phyloP scores from a whole-genome alignment of 164 flowering plant species.

The Berberis vulgaris region DNA sequence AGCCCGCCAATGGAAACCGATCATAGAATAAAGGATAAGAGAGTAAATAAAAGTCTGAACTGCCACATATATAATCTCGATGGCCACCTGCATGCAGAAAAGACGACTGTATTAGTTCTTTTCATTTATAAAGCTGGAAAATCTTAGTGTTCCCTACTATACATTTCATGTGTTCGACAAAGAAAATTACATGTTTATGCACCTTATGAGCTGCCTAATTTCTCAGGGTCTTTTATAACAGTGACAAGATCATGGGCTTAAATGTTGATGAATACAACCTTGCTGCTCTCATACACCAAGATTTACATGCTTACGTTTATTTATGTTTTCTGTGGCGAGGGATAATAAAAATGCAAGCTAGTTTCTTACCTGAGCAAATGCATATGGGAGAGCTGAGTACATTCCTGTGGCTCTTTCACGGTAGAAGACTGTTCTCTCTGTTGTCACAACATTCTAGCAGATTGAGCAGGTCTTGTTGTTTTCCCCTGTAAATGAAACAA shows the following conservation, averaged over 20 bases:
- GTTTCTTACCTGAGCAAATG: conserved; percentile 47
- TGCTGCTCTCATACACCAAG: too few species aligned
- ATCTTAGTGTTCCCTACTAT: too few species aligned
- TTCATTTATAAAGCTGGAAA: too few species aligned
- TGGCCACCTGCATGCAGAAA: conserved; percentile 33
- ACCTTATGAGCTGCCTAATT: too few species aligned
- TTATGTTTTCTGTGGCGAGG: too few species aligned
- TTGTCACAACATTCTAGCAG: conserved; percentile 45
- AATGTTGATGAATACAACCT: neutral
- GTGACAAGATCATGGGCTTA: too few species aligned
- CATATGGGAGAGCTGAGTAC: conserved; percentile 40
- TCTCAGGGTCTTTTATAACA: too few species aligned
- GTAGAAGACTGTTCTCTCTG: conserved; percentile 56
- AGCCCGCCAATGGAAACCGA: conserved; percentile 36
- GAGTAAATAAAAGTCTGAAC: conserved; percentile 38
- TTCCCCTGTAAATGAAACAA: conserved; percentile 20
- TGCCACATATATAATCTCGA: conserved; percentile 39
- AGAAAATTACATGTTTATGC: too few species aligned
- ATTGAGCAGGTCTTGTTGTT: conserved; percentile 45
- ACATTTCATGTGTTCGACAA: too few species aligned
- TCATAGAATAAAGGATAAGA: conserved; percentile 46
- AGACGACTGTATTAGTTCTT: neutral
- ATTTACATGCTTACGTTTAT: too few species aligned
- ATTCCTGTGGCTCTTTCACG: too few species aligned
- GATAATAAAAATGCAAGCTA: too few species aligned